These are phyloP conservation scores for Phytophthora podocarpi DNA, from an alignment of 352 stramenopile genomes.

Conservation along the genomic window DNA sequence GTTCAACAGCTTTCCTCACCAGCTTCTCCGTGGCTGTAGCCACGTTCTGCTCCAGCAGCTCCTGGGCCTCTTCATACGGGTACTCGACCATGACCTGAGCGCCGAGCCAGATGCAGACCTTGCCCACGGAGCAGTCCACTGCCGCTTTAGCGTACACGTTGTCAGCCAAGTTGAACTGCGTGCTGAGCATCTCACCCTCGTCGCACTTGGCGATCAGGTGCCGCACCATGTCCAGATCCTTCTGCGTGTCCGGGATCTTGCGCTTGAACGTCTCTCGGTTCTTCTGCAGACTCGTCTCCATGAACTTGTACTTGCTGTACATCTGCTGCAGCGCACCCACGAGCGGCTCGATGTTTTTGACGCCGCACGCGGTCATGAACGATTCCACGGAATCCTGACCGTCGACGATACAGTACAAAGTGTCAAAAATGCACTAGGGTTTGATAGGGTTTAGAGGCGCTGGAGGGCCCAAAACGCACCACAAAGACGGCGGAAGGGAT, in stretches of 20 bases:
- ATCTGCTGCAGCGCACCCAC: slow-evolving; percentile 85
- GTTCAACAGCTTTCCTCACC: slow-evolving; percentile 33
- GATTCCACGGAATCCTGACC: slow-evolving; percentile 68
- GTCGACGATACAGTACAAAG: neutral
- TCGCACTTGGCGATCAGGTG: slow-evolving; percentile 69
- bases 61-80: slow-evolving; percentile 95
- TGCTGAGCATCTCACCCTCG: slow-evolving; percentile 80
- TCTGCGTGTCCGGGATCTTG: slow-evolving; percentile 93
- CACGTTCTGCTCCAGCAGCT: slow-evolving; percentile 86
- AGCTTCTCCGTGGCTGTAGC: slow-evolving; percentile 69
- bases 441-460: neutral
- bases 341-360: slow-evolving; percentile 73
- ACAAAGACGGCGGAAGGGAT: slow-evolving; percentile 84
- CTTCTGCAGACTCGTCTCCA: slow-evolving; percentile 89
- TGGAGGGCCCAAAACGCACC: slow-evolving; percentile 33
- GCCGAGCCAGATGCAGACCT: slow-evolving; percentile 97
- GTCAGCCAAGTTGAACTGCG: slow-evolving; percentile 94
- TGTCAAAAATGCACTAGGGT: slow-evolving; percentile 1
- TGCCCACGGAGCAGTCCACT: slow-evolving; percentile 89
- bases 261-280: slow-evolving; percentile 87
- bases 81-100: slow-evolving; percentile 98
- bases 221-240: slow-evolving; percentile 65
- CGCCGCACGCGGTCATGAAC: slow-evolving; percentile 65
- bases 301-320: slow-evolving; percentile 93
- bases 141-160: slow-evolving; percentile 96